Percentiles rank a stretch among this genome's conserved stretches.
These are phyloP conservation scores for Elsinoe perseae DNA, from an alignment of 2,329 filamentous ascomycete species.

Conservation along the genomic window DNA sequence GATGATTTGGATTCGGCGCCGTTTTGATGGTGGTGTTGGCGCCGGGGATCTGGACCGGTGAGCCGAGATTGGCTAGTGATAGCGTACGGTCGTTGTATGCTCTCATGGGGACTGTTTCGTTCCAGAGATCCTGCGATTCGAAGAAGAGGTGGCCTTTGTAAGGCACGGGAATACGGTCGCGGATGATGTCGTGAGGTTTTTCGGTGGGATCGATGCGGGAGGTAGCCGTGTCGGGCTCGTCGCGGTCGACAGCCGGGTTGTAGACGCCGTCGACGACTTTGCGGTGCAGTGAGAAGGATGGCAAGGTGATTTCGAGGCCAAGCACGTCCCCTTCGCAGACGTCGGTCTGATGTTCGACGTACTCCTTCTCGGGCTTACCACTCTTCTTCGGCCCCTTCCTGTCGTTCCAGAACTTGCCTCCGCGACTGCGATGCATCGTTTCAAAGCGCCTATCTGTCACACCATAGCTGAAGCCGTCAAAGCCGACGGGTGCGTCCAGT, in stretches of 20 bases:
- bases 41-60: conserved; percentile 39
- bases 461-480: conserved; percentile 88
- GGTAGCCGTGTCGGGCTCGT: conserved; percentile 43
- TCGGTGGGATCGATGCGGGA: conserved; percentile 30
- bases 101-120: conserved; percentile 79
- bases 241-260: conserved; percentile 72
- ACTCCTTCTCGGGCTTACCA: conserved; percentile 31
- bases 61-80: conserved; percentile 58
- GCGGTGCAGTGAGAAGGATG: conserved; percentile 74
- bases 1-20: conserved; percentile 65
- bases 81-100: conserved; percentile 46
- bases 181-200: conserved; percentile 69
- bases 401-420: conserved; percentile 67
- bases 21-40: conserved; percentile 40
- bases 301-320: conserved; percentile 84
- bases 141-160: conserved; percentile 93
- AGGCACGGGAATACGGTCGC: conserved; percentile 88
- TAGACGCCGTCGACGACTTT: conserved; percentile 83
- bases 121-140: conserved; percentile 76
- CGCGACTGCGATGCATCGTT: conserved; percentile 85
- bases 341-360: conserved; percentile 33
- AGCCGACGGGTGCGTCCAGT: conserved; percentile 74
- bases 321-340: conserved; percentile 88
- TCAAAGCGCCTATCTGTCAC: conserved; percentile 84
- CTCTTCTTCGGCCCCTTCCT: conserved; percentile 25